These are phyloP conservation scores for Angomonas desouzai DNA, from an alignment of 208 protist genomes.

Conservation along the genomic window DNA sequence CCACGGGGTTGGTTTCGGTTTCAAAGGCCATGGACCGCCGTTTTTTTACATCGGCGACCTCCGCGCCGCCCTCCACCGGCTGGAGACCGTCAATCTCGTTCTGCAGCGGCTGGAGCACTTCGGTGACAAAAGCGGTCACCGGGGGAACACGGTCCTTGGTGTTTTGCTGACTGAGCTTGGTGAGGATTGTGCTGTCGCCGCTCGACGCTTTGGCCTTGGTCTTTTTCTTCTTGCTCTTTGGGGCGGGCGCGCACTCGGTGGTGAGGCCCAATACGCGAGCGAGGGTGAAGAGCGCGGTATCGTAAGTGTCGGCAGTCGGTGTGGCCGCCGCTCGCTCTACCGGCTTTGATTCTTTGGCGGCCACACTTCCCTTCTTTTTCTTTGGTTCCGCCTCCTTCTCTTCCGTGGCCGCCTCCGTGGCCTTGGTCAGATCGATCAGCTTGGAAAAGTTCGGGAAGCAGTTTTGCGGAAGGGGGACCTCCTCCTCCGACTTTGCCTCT, in stretches of 20 bases:
- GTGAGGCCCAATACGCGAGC: conserved; percentile 13
- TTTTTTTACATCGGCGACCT: neutral
- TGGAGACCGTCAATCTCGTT: neutral
- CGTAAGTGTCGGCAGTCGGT: neutral
- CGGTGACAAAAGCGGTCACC: neutral
- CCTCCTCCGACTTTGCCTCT: neutral
- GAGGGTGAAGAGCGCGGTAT: conserved; percentile 10
- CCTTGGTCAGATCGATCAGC: neutral
- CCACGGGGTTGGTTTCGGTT: neutral
- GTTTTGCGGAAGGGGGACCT: neutral
- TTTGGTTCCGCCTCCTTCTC: neutral
- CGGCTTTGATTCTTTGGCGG: neutral
- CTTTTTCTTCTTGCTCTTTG: neutral
- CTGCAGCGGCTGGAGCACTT: neutral
- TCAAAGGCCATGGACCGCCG: neutral
- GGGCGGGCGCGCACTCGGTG: neutral
- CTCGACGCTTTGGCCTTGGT: neutral
- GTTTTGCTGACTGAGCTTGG: neutral
- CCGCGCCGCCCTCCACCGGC: neutral
- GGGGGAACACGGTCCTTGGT: neutral
- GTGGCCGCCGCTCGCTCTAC: neutral
- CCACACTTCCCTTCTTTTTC: neutral
- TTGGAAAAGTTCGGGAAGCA: neutral
- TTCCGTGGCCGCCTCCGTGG: neutral
- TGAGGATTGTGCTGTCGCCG: neutral